Conservation (phyloP, 2,329 filamentous ascomycete genomes). For the Ophiostoma sp. region DNA sequence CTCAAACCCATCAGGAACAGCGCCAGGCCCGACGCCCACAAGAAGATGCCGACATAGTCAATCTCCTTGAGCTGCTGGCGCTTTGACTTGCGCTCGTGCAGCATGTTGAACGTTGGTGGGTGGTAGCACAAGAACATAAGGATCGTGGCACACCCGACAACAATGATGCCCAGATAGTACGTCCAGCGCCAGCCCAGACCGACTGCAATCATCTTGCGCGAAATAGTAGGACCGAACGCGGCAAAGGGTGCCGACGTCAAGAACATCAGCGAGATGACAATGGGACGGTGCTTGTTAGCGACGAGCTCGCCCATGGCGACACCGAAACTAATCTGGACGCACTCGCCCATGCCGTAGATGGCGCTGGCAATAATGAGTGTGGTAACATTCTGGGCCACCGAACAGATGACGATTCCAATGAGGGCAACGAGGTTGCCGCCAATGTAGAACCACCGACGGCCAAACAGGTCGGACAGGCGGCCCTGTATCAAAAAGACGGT, state of each 20-base stretch:
- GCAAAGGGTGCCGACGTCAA: slow-evolving; percentile 40
- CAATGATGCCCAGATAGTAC: slow-evolving; percentile 45
- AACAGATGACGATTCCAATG: neutral
- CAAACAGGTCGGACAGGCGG: slow-evolving; percentile 42
- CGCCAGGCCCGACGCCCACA: slow-evolving; percentile 47
- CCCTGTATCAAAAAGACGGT: slow-evolving; percentile 41
- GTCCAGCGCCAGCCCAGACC: slow-evolving; percentile 44
- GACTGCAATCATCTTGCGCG: slow-evolving; percentile 40
- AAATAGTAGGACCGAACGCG: slow-evolving; percentile 41
- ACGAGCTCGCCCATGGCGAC: slow-evolving; percentile 44
- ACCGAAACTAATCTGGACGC: slow-evolving; percentile 42
- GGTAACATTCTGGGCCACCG: slow-evolving; percentile 37
- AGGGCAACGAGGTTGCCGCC: neutral
- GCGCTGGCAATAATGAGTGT: slow-evolving; percentile 40
- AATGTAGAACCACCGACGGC: neutral
- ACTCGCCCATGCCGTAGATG: slow-evolving; percentile 41
- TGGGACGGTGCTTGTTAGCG: slow-evolving; percentile 45
- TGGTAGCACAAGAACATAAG: slow-evolving; percentile 44
- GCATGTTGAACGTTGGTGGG: slow-evolving; percentile 43
- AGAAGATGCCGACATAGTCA: slow-evolving; percentile 47
- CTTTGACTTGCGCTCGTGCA: slow-evolving; percentile 43
- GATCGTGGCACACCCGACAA: slow-evolving; percentile 38
- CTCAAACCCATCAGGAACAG: slow-evolving; percentile 49
- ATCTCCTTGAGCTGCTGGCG: slow-evolving; percentile 40
- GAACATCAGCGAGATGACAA: slow-evolving; percentile 40